A percentile compares a stretch with the other conserved stretches of the same genome.
phyloP scores from a whole-genome alignment of 2,329 filamentous ascomycete genomes.

The Apiospora phragmitis region DNA sequence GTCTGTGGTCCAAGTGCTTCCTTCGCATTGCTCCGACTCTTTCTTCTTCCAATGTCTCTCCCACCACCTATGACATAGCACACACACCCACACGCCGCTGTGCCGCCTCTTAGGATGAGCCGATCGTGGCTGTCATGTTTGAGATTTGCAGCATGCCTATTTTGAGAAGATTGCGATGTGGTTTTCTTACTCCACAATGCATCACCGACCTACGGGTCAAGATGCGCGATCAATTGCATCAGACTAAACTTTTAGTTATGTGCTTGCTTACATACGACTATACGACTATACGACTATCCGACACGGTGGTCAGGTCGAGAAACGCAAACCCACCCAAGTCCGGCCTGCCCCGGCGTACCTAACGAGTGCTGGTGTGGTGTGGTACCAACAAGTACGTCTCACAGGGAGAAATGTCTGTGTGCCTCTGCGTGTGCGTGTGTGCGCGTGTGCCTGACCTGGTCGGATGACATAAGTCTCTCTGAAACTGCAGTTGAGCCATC shows the following conservation, averaged over 20 bases:
- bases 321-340: neutral
- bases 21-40: neutral
- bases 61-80: neutral
- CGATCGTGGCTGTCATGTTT: slow-evolving; percentile 6
- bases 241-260: neutral
- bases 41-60: neutral
- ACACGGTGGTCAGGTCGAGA: neutral
- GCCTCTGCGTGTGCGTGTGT: neutral
- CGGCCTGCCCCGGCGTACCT: neutral
- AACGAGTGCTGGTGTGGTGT: neutral
- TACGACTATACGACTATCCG: neutral
- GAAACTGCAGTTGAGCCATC: neutral
- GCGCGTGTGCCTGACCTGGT: neutral
- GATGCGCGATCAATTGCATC: neutral
- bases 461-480: neutral
- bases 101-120: neutral
- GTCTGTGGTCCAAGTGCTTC: neutral
- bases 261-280: neutral
- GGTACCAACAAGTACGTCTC: neutral
- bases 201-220: neutral
- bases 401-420: neutral
- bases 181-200: neutral
- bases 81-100: neutral
- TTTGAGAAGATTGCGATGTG: neutral
- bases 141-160: neutral